Evolutionary conservation across 2,329 filamentous ascomycete genomes (phyloP), one percentile per base, ranked within the genome.

Genomic region (Fusarium sp.): DNA sequence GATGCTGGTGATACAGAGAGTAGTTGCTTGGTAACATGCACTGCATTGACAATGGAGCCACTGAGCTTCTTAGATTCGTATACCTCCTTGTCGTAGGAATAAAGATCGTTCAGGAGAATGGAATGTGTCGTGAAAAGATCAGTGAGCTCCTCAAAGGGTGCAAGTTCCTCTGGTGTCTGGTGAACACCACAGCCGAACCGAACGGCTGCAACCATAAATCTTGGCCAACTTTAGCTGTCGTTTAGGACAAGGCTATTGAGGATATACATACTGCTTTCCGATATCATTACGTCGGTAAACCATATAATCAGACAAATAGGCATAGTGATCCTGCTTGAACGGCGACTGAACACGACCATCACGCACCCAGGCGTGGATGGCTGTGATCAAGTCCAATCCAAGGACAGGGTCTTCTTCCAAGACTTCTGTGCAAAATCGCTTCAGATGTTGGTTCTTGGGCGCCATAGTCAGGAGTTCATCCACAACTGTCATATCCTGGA

Each of bases 51-150:
- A 1, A 66, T 52, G 5, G 63, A 66, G 9, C 26, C 54, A 3
- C 28, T 8, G 8, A 54, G n/a, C 3, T 44, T 49, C 18, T 49
- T 52, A 6, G 48, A 18, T 18, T 66, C 63, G 15, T 66, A 26
- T 5, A 66, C 39, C 38, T 66, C 63, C 54, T 66, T 66, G 7
- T 66, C 63, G 4, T 66, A 66, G 3, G 63, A 66, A 28, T 66
- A 66, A 8, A 66, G 26, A 28, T 66, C 63, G 17, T 66, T 66
- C 20, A 60, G 50, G 2, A 66, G 36, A 2, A 60, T 60, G 1
- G 54, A 53, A 22, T 66, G 63, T 1, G 22, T 18, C 6, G 60
- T 55, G 9, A 54, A 66, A 10, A 66, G 61, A n/a, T 66, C 61
- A 2, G 56, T 28, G 1, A 66, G 15, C 22, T 66, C 48, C 6